phyloP scores from a whole-genome alignment of 805 yeast genomes.

The Candida sithepensis region DNA sequence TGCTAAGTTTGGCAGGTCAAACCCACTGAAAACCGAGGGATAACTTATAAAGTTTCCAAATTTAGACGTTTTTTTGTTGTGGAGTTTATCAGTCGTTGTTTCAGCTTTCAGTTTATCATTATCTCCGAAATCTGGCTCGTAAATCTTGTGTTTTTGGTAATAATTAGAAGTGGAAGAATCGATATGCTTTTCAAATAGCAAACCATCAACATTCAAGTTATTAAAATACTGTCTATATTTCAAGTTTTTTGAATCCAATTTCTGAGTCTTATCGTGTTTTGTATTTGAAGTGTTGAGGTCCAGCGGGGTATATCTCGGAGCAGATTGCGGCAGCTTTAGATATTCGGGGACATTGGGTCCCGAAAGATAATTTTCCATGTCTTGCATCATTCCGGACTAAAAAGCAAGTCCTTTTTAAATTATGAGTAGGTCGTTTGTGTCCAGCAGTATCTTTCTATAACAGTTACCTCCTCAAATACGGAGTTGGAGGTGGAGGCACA shows the following conservation, averaged over 20 bases:
- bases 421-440: too few species aligned
- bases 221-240: constrained; percentile 24
- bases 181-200: constrained; percentile 17
- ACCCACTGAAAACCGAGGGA: constrained; percentile 37
- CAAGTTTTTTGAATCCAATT: neutral
- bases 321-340: constrained; percentile 14
- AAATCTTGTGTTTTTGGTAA: constrained; percentile 19
- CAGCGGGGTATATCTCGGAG: constrained; percentile 15
- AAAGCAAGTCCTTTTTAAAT: neutral
- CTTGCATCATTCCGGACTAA: neutral
- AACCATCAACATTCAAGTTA: constrained; percentile 23
- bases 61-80: neutral
- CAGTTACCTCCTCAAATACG: too few species aligned
- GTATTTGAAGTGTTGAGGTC: constrained; percentile 1
- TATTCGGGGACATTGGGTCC: constrained; percentile 20
- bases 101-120: neutral
- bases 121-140: constrained; percentile 7
- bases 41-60: constrained; percentile 23
- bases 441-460: too few species aligned
- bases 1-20: constrained; percentile 38
- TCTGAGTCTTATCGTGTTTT: neutral
- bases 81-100: neutral
- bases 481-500: too few species aligned
- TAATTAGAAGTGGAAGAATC: constrained; percentile 20
- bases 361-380: constrained; percentile 22